These are phyloP conservation scores for Trametes meyenii DNA, from an alignment of 768 basidiomycete genomes.

Conservation along the genomic window DNA sequence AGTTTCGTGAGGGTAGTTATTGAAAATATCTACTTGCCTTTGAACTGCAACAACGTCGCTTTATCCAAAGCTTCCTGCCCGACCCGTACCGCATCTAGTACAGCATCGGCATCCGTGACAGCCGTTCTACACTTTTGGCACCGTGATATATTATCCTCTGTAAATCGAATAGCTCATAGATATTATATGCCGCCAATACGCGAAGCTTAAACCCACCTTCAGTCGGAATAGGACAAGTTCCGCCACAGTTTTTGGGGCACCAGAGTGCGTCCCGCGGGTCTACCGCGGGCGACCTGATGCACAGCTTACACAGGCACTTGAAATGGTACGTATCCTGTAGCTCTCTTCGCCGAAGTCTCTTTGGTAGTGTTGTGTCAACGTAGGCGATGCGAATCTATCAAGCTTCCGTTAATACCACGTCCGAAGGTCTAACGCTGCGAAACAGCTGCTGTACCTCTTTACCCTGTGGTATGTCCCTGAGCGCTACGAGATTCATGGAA, in stretches of 20 bases:
- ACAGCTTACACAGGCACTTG: slow-evolving; percentile 67
- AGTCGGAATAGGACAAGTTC: slow-evolving; percentile 58
- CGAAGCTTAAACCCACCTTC: slow-evolving; percentile 48
- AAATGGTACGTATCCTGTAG: slow-evolving; percentile 81
- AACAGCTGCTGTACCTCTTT: slow-evolving; percentile 62
- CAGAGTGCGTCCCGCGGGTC: slow-evolving; percentile 72
- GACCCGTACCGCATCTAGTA: slow-evolving; percentile 65
- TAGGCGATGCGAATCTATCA: slow-evolving; percentile 79
- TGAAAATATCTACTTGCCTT: slow-evolving; percentile 42
- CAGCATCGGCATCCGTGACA: slow-evolving; percentile 51
- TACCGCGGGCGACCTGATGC: slow-evolving; percentile 37
- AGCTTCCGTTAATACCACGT: background rate
- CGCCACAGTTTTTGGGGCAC: slow-evolving; percentile 74
- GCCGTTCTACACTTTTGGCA: slow-evolving; percentile 59
- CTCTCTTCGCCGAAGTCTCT: slow-evolving; percentile 50
- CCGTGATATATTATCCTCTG: slow-evolving; percentile 51
- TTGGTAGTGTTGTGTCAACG: slow-evolving; percentile 80
- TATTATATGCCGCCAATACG: background rate
- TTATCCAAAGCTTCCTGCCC: slow-evolving; percentile 79
- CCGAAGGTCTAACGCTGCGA: background rate
- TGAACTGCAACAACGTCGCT: slow-evolving; percentile 61
- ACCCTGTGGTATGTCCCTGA: slow-evolving; percentile 60
- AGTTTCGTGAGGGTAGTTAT: background rate
- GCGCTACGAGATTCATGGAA: slow-evolving; percentile 69
- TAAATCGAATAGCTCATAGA: background rate